Base-by-base conservation (phyloP, 2,329 filamentous ascomycete species). In the Phoma sp. region DNA sequence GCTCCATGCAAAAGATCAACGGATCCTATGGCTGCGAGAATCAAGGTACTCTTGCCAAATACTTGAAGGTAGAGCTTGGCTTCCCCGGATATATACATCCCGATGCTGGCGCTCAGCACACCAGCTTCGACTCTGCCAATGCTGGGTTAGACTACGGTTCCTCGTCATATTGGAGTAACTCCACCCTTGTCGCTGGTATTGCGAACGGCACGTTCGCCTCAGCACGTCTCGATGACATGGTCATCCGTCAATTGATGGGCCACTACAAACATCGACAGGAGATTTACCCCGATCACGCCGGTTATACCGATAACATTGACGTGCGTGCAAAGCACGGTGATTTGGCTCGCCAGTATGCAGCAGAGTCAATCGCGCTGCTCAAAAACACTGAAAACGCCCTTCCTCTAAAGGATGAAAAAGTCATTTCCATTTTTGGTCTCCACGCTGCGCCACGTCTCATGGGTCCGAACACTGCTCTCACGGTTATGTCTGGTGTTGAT, bases 361-460 rank as follows among this genome's bases (percentile, higher is more conserved):
- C 69, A 18, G 71, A 71, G 12, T 72, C 71, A 0, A 70, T 67
- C 28, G 71, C 73, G 1, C 42, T 75, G 28, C 56, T 81, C 17
- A 81, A 82, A 63, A 84, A 84, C 47, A 67, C 81, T 17, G 80
- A 83, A 39, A 77, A 84, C 3, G 76, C 79, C 1, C 57, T 85
- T 3, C 83, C 82, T 0, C 65, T 84, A 23, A 53, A 45, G 78
- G 77, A 40, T 25, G 43, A 47, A 17, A 40, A 45, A 7, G 25
- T 14, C 32, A 40, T 56, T 4, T 54, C 46, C 5, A 51, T 56
- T 9, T 56, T 56, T 10, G 53, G 53, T 11, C n/a, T 37, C 5
- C 46, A 56, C 29, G 53, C 47, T 7, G 53, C 53, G 7, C 51
- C 49, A 14, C 49, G 42, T 15, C 28, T 49, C 5, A 52, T 53